These are phyloP conservation scores for Berkeleyomyces basicola DNA, from an alignment of 2,329 filamentous ascomycete species.

Conservation along the genomic window DNA sequence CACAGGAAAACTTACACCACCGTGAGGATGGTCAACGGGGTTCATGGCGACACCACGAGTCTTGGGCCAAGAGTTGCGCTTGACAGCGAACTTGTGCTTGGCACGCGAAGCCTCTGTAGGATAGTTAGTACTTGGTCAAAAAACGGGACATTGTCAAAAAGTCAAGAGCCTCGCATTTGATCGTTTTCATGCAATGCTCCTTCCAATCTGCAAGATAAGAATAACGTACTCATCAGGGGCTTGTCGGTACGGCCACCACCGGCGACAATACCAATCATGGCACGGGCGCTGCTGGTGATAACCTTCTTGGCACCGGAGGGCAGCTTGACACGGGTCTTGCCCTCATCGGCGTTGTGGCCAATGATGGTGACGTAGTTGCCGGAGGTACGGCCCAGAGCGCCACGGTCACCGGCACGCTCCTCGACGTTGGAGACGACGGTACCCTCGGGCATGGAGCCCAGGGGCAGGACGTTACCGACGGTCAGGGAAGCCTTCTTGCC, in stretches of 20 bases:
- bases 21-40: conserved; percentile 97
- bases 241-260: conserved; percentile 99
- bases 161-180: neutral
- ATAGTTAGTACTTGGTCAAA: conserved; percentile 20
- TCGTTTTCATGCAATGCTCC: neutral
- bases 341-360: conserved; percentile 95
- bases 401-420: conserved; percentile 96
- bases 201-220: neutral
- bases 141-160: conserved; percentile 7
- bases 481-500: conserved; percentile 96
- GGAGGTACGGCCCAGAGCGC: conserved; percentile 87
- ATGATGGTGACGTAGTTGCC: conserved; percentile 99
- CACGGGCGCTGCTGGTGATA: conserved; percentile 75
- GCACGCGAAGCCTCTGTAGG: conserved; percentile 84
- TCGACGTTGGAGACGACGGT: conserved; percentile 98
- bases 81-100: conserved; percentile 99
- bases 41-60: conserved; percentile 99
- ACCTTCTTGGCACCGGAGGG: conserved; percentile 99
- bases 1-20: conserved; percentile 48
- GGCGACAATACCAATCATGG: conserved; percentile 99
- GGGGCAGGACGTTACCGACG: conserved; percentile 92
- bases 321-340: conserved; percentile 99
- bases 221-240: conserved; percentile 71
- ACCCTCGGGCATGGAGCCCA: conserved; percentile 92
- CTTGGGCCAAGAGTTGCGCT: conserved; percentile 99